phyloP scores from a whole-genome alignment of 1,139 yeast species.

The Saccharomyces hybrid region DNA sequence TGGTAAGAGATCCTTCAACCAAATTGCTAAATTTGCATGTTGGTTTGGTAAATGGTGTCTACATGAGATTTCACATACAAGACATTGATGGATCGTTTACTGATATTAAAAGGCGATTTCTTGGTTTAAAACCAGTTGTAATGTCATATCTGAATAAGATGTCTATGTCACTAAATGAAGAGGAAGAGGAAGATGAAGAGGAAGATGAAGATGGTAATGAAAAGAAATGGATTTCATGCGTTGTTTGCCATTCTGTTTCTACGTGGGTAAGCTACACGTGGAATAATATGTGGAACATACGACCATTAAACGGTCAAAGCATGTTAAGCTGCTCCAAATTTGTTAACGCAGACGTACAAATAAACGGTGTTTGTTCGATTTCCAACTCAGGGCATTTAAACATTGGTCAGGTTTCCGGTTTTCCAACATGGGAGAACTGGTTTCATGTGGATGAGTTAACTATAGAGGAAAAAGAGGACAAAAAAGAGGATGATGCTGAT shows the following conservation, averaged over 20 bases:
- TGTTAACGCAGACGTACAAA: constrained; percentile 16
- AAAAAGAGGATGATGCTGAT: constrained; percentile 14
- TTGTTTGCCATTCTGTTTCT: constrained; percentile 19
- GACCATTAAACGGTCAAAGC: constrained; percentile 17
- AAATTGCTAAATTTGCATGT: constrained; percentile 48
- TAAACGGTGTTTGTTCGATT: constrained; percentile 27
- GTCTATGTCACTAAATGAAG: constrained; percentile 10
- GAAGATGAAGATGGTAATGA: constrained; percentile 7
- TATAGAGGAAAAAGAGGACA: constrained; percentile 6
- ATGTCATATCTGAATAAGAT: constrained; percentile 35
- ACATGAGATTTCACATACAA: constrained; percentile 57
- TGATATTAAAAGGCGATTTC: constrained; percentile 62
- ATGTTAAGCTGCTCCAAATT: constrained; percentile 17
- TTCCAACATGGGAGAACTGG: constrained; percentile 19
- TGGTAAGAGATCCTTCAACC: background rate
- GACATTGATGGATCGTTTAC: constrained; percentile 53
- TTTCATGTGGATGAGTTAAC: constrained; percentile 12
- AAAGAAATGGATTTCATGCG: constrained; percentile 9
- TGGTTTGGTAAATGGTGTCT: constrained; percentile 78
- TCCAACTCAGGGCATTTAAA: constrained; percentile 22
- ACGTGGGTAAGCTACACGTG: constrained; percentile 27
- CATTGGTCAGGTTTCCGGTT: constrained; percentile 24
- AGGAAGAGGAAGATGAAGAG: constrained; percentile 26
- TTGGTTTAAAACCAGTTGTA: constrained; percentile 59
- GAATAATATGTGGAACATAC: constrained; percentile 13